phyloP scores from a whole-genome alignment of 257 asterid genomes.

The Eucommia ulmoides region DNA sequence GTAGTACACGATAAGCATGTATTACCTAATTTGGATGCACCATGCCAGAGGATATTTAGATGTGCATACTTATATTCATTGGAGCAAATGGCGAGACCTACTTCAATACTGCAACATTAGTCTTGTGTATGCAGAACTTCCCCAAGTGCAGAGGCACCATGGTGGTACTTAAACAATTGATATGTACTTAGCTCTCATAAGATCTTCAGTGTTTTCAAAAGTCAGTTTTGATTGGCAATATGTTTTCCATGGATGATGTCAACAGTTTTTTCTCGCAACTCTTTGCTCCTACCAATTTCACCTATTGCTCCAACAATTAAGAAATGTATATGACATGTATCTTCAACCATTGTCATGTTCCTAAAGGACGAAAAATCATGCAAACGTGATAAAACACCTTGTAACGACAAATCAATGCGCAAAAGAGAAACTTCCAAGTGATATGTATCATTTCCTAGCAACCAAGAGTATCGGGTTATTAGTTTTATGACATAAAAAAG shows the following conservation, averaged over 20 bases:
- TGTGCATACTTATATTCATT: no score
- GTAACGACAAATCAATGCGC: conserved; percentile 92
- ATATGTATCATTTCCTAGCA: conserved; percentile 86
- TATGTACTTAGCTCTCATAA: no score
- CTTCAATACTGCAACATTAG: no score
- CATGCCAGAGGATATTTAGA: not conserved
- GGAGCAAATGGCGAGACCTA: no score
- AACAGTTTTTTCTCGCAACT: conserved; percentile 79
- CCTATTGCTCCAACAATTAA: conserved; percentile 96
- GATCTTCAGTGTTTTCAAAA: no score
- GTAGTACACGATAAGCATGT: not conserved
- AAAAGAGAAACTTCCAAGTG: conserved; percentile 98
- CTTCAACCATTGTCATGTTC: conserved; percentile 62
- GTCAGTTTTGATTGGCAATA: no score
- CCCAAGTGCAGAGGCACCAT: no score
- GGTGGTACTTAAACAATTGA: no score
- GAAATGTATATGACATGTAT: conserved; percentile 41
- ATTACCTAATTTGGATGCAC: not conserved
- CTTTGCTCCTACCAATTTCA: conserved; percentile 70
- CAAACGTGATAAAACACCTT: conserved; percentile 91
- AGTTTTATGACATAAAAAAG: no score
- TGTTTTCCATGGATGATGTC: no score
- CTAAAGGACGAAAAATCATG: conserved; percentile 87
- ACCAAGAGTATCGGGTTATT: conserved; percentile 21
- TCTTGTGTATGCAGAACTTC: no score